Base-by-base conservation (phyloP, 441 rosid genomes). In the Erodium moschatum region DNA sequence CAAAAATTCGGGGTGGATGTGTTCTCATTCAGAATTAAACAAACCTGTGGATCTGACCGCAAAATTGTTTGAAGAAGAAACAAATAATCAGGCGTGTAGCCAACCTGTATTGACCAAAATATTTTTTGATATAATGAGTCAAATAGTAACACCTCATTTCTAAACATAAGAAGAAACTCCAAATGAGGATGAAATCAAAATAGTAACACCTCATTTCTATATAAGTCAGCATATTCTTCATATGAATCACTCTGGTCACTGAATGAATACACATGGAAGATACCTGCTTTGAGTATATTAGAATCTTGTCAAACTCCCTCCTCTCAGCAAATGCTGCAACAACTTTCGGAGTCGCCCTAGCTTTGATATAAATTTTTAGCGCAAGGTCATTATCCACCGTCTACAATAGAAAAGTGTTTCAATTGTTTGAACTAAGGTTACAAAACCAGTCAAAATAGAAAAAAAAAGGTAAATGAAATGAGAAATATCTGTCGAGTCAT, bases 301-400 rank as follows among this genome's bases (percentile, higher is more conserved):
- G 69, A 73, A 96, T 96, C 73, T 96, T 96, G 85, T 96, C 99
- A 69, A 96, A 96, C 88, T 96, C 99, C 78, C 98, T 89, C 73
- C 99, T 79, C 80, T 96, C 99, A 33, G 99, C 99, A 84, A 96
- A 96, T 75, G 98, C 99, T 38, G 99, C 97, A 24, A 96, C 98
- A 77, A 96, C 99, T 87, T 96, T 96, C 21, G 99, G 99, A 62
- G 99, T 96, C 63, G 96, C 99, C 79, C 97, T 85, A 38, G 99
- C 99, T 84, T 96, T 96, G 72, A 92, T 89, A 76, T 89, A 96
- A 75, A 96, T 91, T 81, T 96, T 96, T 72, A 96, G 74, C 0
- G 98, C 99, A 71, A 96, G 97, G 78, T 96, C 99, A 83, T 96
- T 92, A 83, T 96, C 99, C 76, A 96, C 99, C 63, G 99, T 96